Percentiles rank a stretch among this genome's conserved stretches.
Conservation (phyloP, 768 basidiomycete species). For the Cystobasidium ongulense region DNA sequence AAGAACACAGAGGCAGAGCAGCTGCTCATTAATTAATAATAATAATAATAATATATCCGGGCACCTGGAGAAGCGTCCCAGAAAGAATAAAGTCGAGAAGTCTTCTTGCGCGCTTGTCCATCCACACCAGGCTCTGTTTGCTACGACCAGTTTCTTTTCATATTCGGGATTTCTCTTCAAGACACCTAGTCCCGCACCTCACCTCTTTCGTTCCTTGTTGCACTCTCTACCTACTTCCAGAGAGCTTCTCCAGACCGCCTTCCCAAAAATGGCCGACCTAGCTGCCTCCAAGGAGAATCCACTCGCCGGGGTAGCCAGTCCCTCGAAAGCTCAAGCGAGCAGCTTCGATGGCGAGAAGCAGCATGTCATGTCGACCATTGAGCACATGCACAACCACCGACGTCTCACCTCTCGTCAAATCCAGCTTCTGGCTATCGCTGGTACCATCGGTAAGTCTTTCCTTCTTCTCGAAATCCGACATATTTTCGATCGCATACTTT, state of each 20-base stretch:
- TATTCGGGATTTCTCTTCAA: too few relatives aligned
- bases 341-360: not conserved
- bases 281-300: constrained; percentile 20
- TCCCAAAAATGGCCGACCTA: constrained; percentile 40
- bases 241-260: constrained; percentile 37
- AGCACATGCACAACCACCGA: constrained; percentile 28
- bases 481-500: not conserved
- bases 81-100: too few relatives aligned
- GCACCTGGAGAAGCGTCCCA: too few relatives aligned
- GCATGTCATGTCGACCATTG: not conserved
- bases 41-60: too few relatives aligned
- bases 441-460: constrained; percentile 19
- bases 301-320: constrained; percentile 1
- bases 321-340: not conserved
- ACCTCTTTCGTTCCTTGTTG: too few relatives aligned
- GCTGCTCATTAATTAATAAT: too few relatives aligned
- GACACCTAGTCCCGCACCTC: too few relatives aligned
- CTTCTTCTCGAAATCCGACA: not conserved
- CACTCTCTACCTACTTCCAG: not conserved
- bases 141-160: too few relatives aligned
- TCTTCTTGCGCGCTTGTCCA: too few relatives aligned
- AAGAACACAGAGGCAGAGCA: too few relatives aligned
- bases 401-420: constrained; percentile 23
- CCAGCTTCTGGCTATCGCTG: constrained; percentile 28
- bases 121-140: too few relatives aligned